Evolutionary conservation across 202 grass and related monocot genomes (phyloP), one percentile per base, ranked within the genome.

Genomic region (Digitaria exilis): DNA sequence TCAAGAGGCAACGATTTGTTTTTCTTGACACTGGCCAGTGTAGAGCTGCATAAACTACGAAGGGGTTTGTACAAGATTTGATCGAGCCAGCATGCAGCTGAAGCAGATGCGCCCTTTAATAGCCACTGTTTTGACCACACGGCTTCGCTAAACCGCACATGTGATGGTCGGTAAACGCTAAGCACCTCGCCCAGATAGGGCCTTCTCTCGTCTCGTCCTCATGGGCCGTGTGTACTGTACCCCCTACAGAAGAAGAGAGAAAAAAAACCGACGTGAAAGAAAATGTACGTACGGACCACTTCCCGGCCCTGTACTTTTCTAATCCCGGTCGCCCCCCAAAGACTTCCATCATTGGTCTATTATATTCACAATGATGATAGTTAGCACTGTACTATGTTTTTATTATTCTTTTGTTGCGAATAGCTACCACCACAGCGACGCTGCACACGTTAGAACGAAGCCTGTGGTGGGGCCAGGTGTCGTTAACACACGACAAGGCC

Each of bases 271-370:
- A 30, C 19, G 59, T 52, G 44, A 21, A 42, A 66, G 58, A 44
- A 78, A 67, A 78, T 43, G 73, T 21, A 60, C 8, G 84, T 83
- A 90, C 88, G 66, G 66, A 83, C 48, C 58, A 24, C 57, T 75
- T 51, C 81, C 29, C 69, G 45, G 4, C 43, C 4, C 6, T 44
- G 88, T 90, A 86, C 79, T 90, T 86, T 90, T 90, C 32, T 86
- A 86, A 55, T 54, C 34, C 39, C 22, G 7, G 15, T 26, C 43
- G 65, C 65, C 30, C 30, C 66, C 56, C 58, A 21, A 82, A 21
- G 80, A 25, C 73, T 42, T 86, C 14, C 14, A 86, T 83, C 15
- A 86, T 79, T 83, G 68, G 16, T n/a, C 5, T 90, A 90, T 55
- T 86, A 86, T 83, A 89, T 43, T 66, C n/a, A 21, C 48, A 39